Percentiles rank a stretch among this genome's conserved stretches.
These are phyloP conservation scores for Lipomyces spencermartinsiae DNA, from an alignment of 805 yeast genomes.

Conservation along the genomic window DNA sequence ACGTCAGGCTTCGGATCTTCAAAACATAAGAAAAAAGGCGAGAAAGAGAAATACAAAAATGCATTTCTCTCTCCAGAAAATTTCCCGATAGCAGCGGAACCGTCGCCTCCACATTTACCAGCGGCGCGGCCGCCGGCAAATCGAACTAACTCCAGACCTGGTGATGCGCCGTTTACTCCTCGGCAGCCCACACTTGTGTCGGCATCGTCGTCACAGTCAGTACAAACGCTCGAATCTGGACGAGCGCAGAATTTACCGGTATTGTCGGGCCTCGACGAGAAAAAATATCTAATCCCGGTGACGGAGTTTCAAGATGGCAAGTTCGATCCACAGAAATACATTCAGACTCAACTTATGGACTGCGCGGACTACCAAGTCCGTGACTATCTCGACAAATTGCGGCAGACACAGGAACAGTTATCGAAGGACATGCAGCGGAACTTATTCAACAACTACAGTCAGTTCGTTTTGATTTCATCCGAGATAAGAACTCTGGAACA, in stretches of 20 bases:
- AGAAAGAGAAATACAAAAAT: slow-evolving; percentile 20
- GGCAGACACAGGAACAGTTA: slow-evolving; percentile 26
- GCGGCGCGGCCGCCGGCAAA: slow-evolving; percentile 3
- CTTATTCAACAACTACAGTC: slow-evolving; percentile 34
- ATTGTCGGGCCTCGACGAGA: slow-evolving; percentile 26
- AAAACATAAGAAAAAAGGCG: slow-evolving; percentile 9
- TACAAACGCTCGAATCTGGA: neutral
- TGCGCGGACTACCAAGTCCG: slow-evolving; percentile 33
- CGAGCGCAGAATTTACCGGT: slow-evolving; percentile 9
- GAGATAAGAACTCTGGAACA: slow-evolving; percentile 34
- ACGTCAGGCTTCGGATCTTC: slow-evolving; percentile 5
- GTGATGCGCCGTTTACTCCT: neutral
- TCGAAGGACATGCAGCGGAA: slow-evolving; percentile 35
- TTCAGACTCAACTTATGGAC: slow-evolving; percentile 21
- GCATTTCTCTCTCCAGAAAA: slow-evolving; percentile 20
- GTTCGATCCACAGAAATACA: slow-evolving; percentile 20
- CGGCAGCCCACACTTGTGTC: neutral
- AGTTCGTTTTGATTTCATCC: slow-evolving; percentile 34
- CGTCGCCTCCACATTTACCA: slow-evolving; percentile 8
- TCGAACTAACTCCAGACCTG: neutral
- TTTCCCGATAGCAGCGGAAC: slow-evolving; percentile 11
- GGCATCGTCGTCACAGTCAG: neutral
- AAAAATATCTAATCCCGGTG: slow-evolving; percentile 26
- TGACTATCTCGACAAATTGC: slow-evolving; percentile 30
- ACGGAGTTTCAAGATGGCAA: slow-evolving; percentile 22